Conservation (phyloP, 2,329 filamentous ascomycete species). For the Pseudopyricularia javanii region DNA sequence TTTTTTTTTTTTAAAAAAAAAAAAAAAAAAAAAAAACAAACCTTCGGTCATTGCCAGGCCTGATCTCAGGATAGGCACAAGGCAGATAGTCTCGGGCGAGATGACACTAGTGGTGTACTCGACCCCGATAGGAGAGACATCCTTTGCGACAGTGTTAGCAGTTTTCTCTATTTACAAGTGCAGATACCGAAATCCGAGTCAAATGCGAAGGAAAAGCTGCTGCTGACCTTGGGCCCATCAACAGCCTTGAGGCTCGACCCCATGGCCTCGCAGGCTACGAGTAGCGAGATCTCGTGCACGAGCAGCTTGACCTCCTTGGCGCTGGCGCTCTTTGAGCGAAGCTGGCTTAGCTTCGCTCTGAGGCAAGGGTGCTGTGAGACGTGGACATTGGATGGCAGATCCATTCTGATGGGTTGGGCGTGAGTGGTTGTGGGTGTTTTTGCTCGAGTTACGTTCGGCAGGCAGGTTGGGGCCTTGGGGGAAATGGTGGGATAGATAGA, state of each 20-base stretch:
- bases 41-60: constrained; percentile 86
- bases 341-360: constrained; percentile 76
- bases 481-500: no score
- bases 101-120: constrained; percentile 56
- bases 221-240: constrained; percentile 52
- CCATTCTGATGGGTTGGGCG: background rate
- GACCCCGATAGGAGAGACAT: constrained; percentile 55
- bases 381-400: constrained; percentile 51
- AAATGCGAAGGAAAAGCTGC: no score
- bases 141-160: background rate
- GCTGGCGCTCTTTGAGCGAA: constrained; percentile 60
- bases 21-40: constrained; percentile 17
- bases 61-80: constrained; percentile 87
- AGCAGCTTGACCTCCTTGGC: constrained; percentile 69
- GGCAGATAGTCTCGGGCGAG: constrained; percentile 54
- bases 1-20: no score
- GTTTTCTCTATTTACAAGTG: background rate
- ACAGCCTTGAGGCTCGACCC: constrained; percentile 44
- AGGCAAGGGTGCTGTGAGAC: constrained; percentile 80
- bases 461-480: no score
- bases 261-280: constrained; percentile 74
- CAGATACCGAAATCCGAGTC: no score
- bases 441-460: no score
- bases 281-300: constrained; percentile 74
- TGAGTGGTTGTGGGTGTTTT: no score